Evolutionary conservation across 345 rosid species (phyloP).

Genomic region (Lumnitzera racemosa): DNA sequence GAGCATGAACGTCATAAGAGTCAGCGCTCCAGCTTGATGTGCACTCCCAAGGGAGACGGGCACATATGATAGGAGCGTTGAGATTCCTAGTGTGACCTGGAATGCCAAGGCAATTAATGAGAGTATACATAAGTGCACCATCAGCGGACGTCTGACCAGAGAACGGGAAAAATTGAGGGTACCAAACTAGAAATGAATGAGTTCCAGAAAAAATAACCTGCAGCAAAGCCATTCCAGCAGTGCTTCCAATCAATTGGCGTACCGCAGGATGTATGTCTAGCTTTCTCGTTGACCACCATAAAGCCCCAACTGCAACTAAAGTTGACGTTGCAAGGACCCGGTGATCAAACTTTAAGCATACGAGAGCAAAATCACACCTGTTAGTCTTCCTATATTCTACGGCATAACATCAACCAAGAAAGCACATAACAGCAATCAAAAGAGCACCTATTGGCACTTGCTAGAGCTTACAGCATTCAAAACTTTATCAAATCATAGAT

Average conservation of each 20-base stretch:
- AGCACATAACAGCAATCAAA: no score
- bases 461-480: no score
- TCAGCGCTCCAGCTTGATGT: conserved; percentile 83
- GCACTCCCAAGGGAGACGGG: conserved; percentile 80
- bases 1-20: conserved; percentile 67
- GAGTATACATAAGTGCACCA: background rate
- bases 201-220: conserved; percentile 38
- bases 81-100: conserved; percentile 77
- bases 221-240: conserved; percentile 70
- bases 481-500: no score
- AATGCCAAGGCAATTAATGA: background rate
- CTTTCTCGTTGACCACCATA: conserved; percentile 82
- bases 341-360: conserved; percentile 58
- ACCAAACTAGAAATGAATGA: background rate
- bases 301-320: conserved; percentile 38
- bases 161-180: background rate
- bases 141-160: background rate
- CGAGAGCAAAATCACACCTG: background rate
- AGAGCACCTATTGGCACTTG: no score
- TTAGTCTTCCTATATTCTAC: no score
- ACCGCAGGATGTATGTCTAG: conserved; percentile 85
- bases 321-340: conserved; percentile 82
- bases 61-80: conserved; percentile 81
- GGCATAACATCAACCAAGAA: no score
- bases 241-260: conserved; percentile 59